phyloP scores from a whole-genome alignment of 2,329 filamentous ascomycete genomes.

The Talaromyces sp. region DNA sequence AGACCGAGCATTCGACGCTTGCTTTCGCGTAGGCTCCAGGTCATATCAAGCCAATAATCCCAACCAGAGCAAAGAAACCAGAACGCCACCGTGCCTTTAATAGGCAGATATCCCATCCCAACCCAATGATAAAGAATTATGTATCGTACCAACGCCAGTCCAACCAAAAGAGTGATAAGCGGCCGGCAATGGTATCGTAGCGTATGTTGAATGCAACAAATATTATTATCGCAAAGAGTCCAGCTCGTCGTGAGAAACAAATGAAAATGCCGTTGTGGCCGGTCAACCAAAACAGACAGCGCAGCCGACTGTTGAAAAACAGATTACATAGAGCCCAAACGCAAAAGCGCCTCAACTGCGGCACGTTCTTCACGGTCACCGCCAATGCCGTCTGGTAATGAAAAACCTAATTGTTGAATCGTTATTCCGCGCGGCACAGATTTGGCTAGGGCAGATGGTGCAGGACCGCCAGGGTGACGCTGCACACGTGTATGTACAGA shows the following conservation, averaged over 20 bases:
- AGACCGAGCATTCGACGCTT: constrained; percentile 22
- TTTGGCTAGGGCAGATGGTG: constrained; percentile 39
- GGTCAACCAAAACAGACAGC: constrained; percentile 15
- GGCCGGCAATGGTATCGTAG: constrained; percentile 1
- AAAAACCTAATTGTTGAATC: constrained; percentile 33
- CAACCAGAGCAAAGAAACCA: constrained; percentile 10
- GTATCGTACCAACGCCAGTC: constrained; percentile 3
- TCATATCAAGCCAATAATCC: constrained; percentile 16
- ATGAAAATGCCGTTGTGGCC: constrained; percentile 5
- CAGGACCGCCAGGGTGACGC: constrained; percentile 31
- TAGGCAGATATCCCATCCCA: constrained; percentile 21
- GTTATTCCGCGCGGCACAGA: constrained; percentile 38
- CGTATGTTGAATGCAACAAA: constrained; percentile 17
- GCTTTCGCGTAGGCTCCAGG: constrained; percentile 21
- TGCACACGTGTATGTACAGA: constrained; percentile 33
- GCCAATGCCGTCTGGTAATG: constrained; percentile 34
- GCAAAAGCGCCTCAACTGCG: constrained; percentile 49
- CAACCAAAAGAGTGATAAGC: constrained; percentile 11
- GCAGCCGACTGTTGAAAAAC: neutral
- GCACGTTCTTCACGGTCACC: constrained; percentile 44
- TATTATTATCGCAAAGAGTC: constrained; percentile 19
- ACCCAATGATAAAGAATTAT: constrained; percentile 2
- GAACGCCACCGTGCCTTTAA: constrained; percentile 18
- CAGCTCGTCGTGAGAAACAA: constrained; percentile 13
- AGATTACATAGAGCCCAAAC: constrained; percentile 48